phyloP scores from a whole-genome alignment of 225 moss, liverwort and hornwort genomes.

The Bryum argenteum region DNA sequence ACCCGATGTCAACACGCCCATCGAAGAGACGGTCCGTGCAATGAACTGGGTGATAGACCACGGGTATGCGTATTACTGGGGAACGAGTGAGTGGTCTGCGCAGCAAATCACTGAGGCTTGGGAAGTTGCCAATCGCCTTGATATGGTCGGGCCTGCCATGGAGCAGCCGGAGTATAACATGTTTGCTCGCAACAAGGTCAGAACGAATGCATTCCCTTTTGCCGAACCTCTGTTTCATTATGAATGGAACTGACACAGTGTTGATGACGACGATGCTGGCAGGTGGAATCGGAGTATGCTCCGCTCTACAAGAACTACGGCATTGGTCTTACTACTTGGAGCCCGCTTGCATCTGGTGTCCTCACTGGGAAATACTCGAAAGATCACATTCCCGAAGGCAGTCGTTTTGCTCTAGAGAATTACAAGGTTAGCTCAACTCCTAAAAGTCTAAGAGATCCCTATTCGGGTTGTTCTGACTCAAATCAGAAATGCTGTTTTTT shows the following conservation, averaged over 20 bases:
- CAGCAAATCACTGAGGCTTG: slow-evolving; percentile 97
- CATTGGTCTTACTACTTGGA: slow-evolving; percentile 93
- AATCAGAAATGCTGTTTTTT: no score
- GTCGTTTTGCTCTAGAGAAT: slow-evolving; percentile 70
- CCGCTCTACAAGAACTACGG: slow-evolving; percentile 86
- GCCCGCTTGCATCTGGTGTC: slow-evolving; percentile 94
- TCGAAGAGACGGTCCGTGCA: slow-evolving; percentile 92
- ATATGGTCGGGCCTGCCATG: slow-evolving; percentile 81
- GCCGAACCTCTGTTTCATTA: no score
- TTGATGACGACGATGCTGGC: slow-evolving; percentile 10
- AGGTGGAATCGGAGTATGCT: slow-evolving; percentile 82
- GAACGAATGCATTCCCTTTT: no score
- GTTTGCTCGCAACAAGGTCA: slow-evolving; percentile 72
- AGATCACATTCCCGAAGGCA: slow-evolving; percentile 73
- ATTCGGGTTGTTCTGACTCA: no score
- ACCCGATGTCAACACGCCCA: slow-evolving; percentile 72
- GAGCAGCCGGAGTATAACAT: slow-evolving; percentile 96
- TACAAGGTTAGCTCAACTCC: slow-evolving; percentile 61
- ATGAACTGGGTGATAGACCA: slow-evolving; percentile 95
- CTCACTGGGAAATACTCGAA: slow-evolving; percentile 84
- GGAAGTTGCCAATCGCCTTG: slow-evolving; percentile 76
- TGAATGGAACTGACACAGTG: slow-evolving; percentile 1
- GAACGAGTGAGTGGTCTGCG: slow-evolving; percentile 95
- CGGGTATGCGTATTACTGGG: slow-evolving; percentile 93
- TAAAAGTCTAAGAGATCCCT: no score